Evolutionary conservation across 1,139 yeast species (phyloP).

Genomic region (Kodamaea ohmeri): DNA sequence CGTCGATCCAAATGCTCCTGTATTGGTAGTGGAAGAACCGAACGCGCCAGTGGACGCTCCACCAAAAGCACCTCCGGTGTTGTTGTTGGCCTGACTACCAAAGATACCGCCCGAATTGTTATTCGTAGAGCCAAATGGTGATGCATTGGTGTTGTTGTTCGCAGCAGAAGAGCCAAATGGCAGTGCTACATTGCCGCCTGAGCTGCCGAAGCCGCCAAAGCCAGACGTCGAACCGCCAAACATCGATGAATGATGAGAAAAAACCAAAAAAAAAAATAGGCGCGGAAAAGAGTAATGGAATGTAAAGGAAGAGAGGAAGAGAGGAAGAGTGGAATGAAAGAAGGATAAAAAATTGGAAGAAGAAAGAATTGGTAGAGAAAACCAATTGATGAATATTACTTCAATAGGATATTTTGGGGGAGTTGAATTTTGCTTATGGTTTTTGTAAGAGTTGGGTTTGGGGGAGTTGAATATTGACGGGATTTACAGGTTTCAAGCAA

Average conservation of each 20-base stretch:
- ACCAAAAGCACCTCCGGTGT: constrained; percentile 7
- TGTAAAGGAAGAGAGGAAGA: not conserved
- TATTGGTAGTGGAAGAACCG: constrained; percentile 22
- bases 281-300: not conserved
- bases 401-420: too few relatives aligned
- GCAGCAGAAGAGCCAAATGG: constrained; percentile 4
- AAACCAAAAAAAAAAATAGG: not conserved
- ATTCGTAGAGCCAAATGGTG: constrained; percentile 12
- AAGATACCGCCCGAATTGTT: constrained; percentile 11
- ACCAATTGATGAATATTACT: not conserved
- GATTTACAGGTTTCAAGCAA: too few relatives aligned
- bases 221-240: constrained; percentile 25
- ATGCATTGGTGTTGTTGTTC: constrained; percentile 10
- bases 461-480: too few relatives aligned
- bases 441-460: too few relatives aligned
- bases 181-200: constrained; percentile 1
- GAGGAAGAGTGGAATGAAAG: not conserved
- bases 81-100: constrained; percentile 8
- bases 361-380: too few relatives aligned
- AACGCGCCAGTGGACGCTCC: constrained; percentile 23
- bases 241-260: constrained; percentile 15
- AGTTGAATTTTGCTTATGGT: too few relatives aligned
- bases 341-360: not conserved
- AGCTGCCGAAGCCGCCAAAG: constrained; percentile 25
- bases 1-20: constrained; percentile 18